phyloP scores from a whole-genome alignment of 2,329 filamentous ascomycete genomes.

The Escovopsis sp. region DNA sequence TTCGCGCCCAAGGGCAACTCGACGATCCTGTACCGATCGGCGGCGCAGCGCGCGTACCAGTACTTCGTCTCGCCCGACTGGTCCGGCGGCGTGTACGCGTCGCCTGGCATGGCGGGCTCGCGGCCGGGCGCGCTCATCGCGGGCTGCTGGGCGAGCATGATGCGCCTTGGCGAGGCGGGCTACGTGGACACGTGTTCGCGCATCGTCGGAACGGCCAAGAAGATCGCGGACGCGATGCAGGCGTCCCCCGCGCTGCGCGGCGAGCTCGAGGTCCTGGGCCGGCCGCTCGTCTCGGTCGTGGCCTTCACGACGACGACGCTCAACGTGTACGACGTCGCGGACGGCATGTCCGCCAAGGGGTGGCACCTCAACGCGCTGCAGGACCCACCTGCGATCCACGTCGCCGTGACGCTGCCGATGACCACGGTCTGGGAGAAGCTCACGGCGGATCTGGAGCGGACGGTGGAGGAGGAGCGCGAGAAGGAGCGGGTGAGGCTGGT shows the following conservation, averaged over 20 bases:
- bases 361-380: conserved; percentile 97
- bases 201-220: conserved; percentile 78
- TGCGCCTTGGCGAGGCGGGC: conserved; percentile 73
- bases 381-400: conserved; percentile 78
- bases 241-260: conserved; percentile 50
- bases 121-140: conserved; percentile 89
- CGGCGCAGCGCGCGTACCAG: conserved; percentile 68
- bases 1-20: conserved; percentile 98
- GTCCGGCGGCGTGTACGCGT: conserved; percentile 92
- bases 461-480: conserved; percentile 59
- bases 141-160: conserved; percentile 85
- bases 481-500: conserved; percentile 59
- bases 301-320: conserved; percentile 75
- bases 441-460: conserved; percentile 53
- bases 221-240: conserved; percentile 60
- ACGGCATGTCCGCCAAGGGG: conserved; percentile 67
- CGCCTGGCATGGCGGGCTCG: conserved; percentile 79
- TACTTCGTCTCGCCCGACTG: conserved; percentile 95
- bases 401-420: conserved; percentile 83
- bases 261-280: conserved; percentile 68
- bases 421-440: conserved; percentile 67
- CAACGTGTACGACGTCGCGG: conserved; percentile 87
- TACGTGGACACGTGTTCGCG: conserved; percentile 76
- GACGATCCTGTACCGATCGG: conserved; percentile 76
- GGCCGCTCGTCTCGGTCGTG: conserved; percentile 78